These are phyloP conservation scores for Tolypocladium tropicale DNA, from an alignment of 2,329 filamentous ascomycete species.

Conservation along the genomic window DNA sequence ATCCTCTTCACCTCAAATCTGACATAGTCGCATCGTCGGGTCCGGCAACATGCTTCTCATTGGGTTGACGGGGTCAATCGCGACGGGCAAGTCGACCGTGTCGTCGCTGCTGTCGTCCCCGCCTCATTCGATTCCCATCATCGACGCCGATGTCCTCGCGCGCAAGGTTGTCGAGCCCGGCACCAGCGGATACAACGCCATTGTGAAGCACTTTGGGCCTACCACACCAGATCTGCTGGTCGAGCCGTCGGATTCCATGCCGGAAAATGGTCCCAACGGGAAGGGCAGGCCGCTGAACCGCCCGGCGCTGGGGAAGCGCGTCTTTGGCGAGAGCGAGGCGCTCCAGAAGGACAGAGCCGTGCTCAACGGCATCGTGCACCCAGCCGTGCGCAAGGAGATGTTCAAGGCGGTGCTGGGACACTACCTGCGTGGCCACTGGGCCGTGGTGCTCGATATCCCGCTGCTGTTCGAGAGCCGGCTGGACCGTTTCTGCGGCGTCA, in stretches of 20 bases:
- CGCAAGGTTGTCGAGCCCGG: constrained; percentile 92
- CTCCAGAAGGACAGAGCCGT: constrained; percentile 60
- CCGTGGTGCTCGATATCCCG: constrained; percentile 85
- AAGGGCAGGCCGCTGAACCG: constrained; percentile 72
- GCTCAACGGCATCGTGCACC: constrained; percentile 87
- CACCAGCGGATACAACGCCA: constrained; percentile 70
- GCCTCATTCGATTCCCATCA: constrained; percentile 78
- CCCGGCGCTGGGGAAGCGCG: constrained; percentile 69
- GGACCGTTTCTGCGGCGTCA: constrained; percentile 74
- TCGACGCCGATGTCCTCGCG: constrained; percentile 89
- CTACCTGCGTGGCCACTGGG: constrained; percentile 72
- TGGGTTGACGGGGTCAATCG: constrained; percentile 92
- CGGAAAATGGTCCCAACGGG: constrained; percentile 43
- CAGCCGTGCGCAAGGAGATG: constrained; percentile 76
- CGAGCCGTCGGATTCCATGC: constrained; percentile 39
- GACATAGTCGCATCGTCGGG: neutral
- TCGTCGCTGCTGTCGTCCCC: constrained; percentile 69
- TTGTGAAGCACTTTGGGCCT: constrained; percentile 70
- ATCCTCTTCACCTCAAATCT: neutral
- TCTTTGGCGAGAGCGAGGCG: constrained; percentile 74
- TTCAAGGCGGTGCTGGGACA: constrained; percentile 61
- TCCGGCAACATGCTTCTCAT: constrained; percentile 57
- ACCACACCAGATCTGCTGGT: constrained; percentile 80
- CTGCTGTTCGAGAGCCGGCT: constrained; percentile 82
- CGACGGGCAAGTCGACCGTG: constrained; percentile 95